phyloP scores from a whole-genome alignment of 495 filamentous ascomycete genomes.

The Hyaloscypha bicolor region DNA sequence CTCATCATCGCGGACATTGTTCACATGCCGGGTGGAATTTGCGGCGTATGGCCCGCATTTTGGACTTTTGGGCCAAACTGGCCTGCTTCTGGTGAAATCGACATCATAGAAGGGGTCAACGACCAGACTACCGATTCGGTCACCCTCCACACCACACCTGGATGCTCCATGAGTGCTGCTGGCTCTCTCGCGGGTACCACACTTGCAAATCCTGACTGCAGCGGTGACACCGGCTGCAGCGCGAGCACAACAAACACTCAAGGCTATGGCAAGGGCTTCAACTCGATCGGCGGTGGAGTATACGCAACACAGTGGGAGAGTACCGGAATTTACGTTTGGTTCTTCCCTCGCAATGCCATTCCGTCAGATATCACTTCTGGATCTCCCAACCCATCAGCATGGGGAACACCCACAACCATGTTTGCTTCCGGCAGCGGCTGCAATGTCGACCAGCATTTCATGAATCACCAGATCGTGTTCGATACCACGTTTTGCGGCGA shows the following conservation, averaged over 20 bases:
- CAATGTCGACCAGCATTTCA: conserved; percentile 67
- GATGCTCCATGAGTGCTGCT: conserved; percentile 57
- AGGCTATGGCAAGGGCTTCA: conserved; percentile 72
- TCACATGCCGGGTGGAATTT: conserved; percentile 75
- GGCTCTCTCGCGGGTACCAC: conserved; percentile 51
- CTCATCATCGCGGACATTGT: conserved; percentile 74
- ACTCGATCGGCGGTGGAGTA: conserved; percentile 70
- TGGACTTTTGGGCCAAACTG: conserved; percentile 78
- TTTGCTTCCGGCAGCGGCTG: conserved; percentile 61
- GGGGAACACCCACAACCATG: conserved; percentile 67
- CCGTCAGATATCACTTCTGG: conserved; percentile 59
- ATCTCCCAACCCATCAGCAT: conserved; percentile 61
- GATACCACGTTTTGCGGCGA: conserved; percentile 88
- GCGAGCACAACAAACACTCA: conserved; percentile 46
- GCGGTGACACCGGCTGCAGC: conserved; percentile 53
- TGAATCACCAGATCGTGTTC: conserved; percentile 73
- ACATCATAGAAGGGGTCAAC: conserved; percentile 91
- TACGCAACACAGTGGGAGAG: conserved; percentile 79
- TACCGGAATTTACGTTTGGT: conserved; percentile 71
- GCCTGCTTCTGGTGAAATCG: conserved; percentile 83
- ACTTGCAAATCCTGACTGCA: conserved; percentile 54
- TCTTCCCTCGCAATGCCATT: conserved; percentile 63
- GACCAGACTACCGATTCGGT: conserved; percentile 62
- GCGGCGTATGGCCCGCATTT: conserved; percentile 63
- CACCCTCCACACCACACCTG: conserved; percentile 71